A percentile compares a stretch with the other conserved stretches of the same genome.
These are phyloP conservation scores for Aphelidium insulamus DNA, from an alignment of 371 early-diverging fungal genomes.

Conservation along the genomic window DNA sequence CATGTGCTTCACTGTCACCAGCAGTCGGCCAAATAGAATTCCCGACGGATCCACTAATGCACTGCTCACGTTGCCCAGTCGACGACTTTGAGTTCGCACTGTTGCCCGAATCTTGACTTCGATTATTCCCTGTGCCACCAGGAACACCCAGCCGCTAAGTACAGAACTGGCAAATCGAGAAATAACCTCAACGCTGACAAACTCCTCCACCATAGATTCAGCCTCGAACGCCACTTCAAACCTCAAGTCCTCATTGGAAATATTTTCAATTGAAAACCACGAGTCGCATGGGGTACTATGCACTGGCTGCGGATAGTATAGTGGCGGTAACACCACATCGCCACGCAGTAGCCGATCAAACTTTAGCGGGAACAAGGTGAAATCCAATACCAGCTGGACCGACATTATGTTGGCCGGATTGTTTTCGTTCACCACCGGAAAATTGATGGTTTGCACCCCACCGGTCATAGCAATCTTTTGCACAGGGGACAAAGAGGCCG, in stretches of 20 bases:
- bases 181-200: slow-evolving; percentile 41
- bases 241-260: slow-evolving; percentile 43
- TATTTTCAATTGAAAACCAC: slow-evolving; percentile 61
- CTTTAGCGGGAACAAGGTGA: slow-evolving; percentile 49
- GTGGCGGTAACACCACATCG: slow-evolving; percentile 39
- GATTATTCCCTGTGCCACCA: slow-evolving; percentile 38
- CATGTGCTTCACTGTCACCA: slow-evolving; percentile 27
- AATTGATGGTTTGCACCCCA: slow-evolving; percentile 21
- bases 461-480: slow-evolving; percentile 22
- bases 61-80: slow-evolving; percentile 23
- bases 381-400: slow-evolving; percentile 21
- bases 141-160: slow-evolving; percentile 36
- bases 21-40: slow-evolving; percentile 25
- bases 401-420: slow-evolving; percentile 36
- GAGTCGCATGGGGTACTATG: slow-evolving; percentile 38
- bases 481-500: slow-evolving; percentile 30
- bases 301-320: slow-evolving; percentile 36
- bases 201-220: slow-evolving; percentile 27
- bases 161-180: slow-evolving; percentile 68
- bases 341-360: slow-evolving; percentile 48
- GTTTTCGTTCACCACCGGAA: slow-evolving; percentile 32
- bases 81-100: slow-evolving; percentile 29
- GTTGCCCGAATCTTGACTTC: slow-evolving; percentile 53
- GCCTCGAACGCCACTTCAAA: slow-evolving; percentile 49
- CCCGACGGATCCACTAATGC: slow-evolving; percentile 30